These are phyloP conservation scores for Leccinum longicurvipes DNA, from an alignment of 768 basidiomycete species.

Conservation along the genomic window DNA sequence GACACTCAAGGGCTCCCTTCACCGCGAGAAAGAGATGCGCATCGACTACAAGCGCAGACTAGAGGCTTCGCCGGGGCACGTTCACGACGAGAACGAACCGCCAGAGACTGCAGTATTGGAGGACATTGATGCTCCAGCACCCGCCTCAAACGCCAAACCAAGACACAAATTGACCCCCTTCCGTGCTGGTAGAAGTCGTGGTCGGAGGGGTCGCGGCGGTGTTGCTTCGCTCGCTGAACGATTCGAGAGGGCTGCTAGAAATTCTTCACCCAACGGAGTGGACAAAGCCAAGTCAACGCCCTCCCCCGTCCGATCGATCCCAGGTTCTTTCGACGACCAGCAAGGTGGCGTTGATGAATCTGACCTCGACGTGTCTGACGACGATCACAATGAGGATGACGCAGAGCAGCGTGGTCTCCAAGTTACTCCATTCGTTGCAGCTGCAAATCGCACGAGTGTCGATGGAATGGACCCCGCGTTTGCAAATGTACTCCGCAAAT, in stretches of 20 bases:
- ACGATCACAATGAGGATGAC: slow-evolving; percentile 24
- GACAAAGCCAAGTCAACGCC: slow-evolving; percentile 21
- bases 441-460: slow-evolving; percentile 65
- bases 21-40: slow-evolving; percentile 79
- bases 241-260: slow-evolving; percentile 55
- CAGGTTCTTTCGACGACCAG: slow-evolving; percentile 28
- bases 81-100: slow-evolving; percentile 36
- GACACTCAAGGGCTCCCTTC: slow-evolving; percentile 74
- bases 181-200: slow-evolving; percentile 44
- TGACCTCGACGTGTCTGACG: slow-evolving; percentile 25
- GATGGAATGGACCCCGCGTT: slow-evolving; percentile 89
- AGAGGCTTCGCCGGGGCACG: slow-evolving; percentile 38
- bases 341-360: slow-evolving; percentile 17
- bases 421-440: slow-evolving; percentile 36
- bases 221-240: slow-evolving; percentile 53
- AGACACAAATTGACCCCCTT: slow-evolving; percentile 51
- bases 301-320: slow-evolving; percentile 34
- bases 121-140: slow-evolving; percentile 40
- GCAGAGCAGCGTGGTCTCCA: slow-evolving; percentile 24
- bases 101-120: slow-evolving; percentile 43
- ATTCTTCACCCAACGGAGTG: slow-evolving; percentile 45
- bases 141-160: slow-evolving; percentile 32
- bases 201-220: slow-evolving; percentile 52
- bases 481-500: slow-evolving; percentile 70
- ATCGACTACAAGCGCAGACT: slow-evolving; percentile 62